Evolutionary conservation across 192 early-diverging fungal species (phyloP).

Genomic region (Backusella circina): DNA sequence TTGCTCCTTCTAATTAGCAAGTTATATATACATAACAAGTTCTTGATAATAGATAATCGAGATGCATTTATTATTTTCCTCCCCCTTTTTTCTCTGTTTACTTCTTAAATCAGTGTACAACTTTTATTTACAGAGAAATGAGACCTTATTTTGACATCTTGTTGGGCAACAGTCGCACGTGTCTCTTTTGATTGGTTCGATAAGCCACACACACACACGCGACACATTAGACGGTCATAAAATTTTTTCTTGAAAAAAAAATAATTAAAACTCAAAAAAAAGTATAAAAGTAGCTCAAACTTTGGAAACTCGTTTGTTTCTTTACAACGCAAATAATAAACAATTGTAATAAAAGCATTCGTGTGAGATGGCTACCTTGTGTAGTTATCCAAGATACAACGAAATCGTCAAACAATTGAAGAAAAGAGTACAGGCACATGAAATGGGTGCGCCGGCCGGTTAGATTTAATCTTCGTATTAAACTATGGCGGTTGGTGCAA

Average conservation of each 20-base stretch:
- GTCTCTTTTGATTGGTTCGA: neutral
- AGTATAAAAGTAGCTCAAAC: constrained; percentile 10
- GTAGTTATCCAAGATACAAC: constrained; percentile 27
- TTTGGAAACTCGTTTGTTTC: constrained; percentile 5
- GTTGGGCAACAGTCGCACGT: neutral
- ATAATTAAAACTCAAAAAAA: constrained; percentile 7
- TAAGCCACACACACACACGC: neutral
- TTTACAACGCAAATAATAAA: constrained; percentile 7
- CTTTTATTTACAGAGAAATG: too few species aligned
- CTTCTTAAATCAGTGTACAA: too few species aligned
- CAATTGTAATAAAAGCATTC: constrained; percentile 29
- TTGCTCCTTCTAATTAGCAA: neutral
- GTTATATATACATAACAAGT: neutral
- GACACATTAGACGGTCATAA: neutral
- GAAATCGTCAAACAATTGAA: constrained; percentile 37
- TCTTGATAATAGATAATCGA: neutral
- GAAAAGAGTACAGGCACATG: constrained; percentile 16
- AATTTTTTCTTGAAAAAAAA: neutral
- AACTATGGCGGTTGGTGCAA: constrained; percentile 21
- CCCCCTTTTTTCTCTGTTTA: neutral
- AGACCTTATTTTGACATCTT: too few species aligned
- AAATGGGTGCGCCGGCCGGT: constrained; percentile 25
- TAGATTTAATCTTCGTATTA: constrained; percentile 14
- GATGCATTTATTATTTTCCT: neutral
- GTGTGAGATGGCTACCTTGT: constrained; percentile 27